Evolutionary conservation across 2,329 filamentous ascomycete species (phyloP), one percentile per base, ranked within the genome.

Genomic region (Sclerotiophoma versabilis): DNA sequence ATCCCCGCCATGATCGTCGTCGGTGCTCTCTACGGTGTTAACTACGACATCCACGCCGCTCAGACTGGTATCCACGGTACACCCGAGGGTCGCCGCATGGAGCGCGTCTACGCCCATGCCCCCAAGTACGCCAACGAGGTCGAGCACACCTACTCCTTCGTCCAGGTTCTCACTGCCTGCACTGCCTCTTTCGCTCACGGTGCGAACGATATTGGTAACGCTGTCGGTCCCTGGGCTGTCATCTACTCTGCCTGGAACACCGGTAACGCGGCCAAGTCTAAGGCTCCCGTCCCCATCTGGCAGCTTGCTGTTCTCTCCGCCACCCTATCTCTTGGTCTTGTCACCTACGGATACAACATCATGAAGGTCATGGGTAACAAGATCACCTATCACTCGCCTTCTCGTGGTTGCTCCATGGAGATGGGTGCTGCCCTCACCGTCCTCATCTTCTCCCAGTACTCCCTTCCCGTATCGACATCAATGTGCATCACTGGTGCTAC

Each of bases 311-410:
- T 92, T 15, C 78, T 90, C 11, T 81, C 85, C 22, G 72, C 80
- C 1, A 84, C 80, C 32, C 87, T 91, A 69, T 90, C 82, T 39
- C 34, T 71, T 17, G 89, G 89, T 63, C 81, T 92, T 52, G 80
- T 87, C 69, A 91, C 88, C 12, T 92, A 91, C 66, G 89, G 89
- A 9, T 92, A 91, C 79, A 91, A 92, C 80, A 92, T 92, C 77
- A 92, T 92, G 88, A 91, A 90, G 79, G 87, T 90, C 75, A 91
- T 92, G 88, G 89, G 89, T 47, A 92, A 92, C 81, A 89, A 89
- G 76, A 87, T 90, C 73, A 91, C 88, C 53, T 89, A 89, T 75
- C 87, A 90, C 73, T 84, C 82, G 3, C 83, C 83, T 4, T 79
- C 74, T 60, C 71, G 82, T 65, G 54, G 79, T 45, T 90, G 79